phyloP scores from a whole-genome alignment of 768 basidiomycete genomes.

The Solioccasus polychromus region DNA sequence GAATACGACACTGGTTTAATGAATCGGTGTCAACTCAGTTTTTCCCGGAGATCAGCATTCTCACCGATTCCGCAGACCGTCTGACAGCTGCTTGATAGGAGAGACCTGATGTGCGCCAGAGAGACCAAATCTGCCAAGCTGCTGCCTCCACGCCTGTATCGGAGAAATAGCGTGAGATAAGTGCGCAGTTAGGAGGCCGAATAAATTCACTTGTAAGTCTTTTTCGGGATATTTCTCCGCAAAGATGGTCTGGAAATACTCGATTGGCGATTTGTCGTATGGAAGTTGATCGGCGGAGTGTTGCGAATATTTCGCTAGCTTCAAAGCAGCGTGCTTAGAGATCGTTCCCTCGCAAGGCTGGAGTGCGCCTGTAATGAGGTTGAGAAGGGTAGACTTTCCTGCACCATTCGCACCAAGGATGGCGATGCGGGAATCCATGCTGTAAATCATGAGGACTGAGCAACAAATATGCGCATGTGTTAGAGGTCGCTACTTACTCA shows the following conservation, averaged over 20 bases:
- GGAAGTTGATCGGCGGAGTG: slow-evolving; percentile 98
- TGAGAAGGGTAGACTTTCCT: slow-evolving; percentile 88
- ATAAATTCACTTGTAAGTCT: slow-evolving; percentile 58
- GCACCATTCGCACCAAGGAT: slow-evolving; percentile 97
- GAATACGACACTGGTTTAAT: slow-evolving; percentile 75
- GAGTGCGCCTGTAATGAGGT: slow-evolving; percentile 82
- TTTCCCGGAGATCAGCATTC: slow-evolving; percentile 19
- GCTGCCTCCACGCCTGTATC: slow-evolving; percentile 83
- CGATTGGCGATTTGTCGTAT: slow-evolving; percentile 85
- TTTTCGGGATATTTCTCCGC: slow-evolving; percentile 87
- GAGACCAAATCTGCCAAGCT: slow-evolving; percentile 94
- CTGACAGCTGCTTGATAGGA: slow-evolving; percentile 92
- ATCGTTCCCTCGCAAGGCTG: slow-evolving; percentile 84
- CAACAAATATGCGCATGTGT: slow-evolving; percentile 1
- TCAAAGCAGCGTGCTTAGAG: slow-evolving; percentile 84
- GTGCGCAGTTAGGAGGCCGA: slow-evolving; percentile 6
- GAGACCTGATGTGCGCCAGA: slow-evolving; percentile 91
- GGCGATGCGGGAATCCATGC: slow-evolving; percentile 93
- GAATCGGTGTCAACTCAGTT: slow-evolving; percentile 11
- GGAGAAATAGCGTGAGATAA: slow-evolving; percentile 10
- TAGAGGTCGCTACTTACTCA: slow-evolving; percentile 62
- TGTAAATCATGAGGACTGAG: slow-evolving; percentile 26
- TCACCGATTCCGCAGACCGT: slow-evolving; percentile 93
- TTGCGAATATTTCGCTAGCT: slow-evolving; percentile 98
- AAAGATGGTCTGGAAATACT: slow-evolving; percentile 88